Percentiles rank a stretch among this genome's conserved stretches.
phyloP scores from a whole-genome alignment of 202 grass and related monocot species.

The Carex sylvatica region DNA sequence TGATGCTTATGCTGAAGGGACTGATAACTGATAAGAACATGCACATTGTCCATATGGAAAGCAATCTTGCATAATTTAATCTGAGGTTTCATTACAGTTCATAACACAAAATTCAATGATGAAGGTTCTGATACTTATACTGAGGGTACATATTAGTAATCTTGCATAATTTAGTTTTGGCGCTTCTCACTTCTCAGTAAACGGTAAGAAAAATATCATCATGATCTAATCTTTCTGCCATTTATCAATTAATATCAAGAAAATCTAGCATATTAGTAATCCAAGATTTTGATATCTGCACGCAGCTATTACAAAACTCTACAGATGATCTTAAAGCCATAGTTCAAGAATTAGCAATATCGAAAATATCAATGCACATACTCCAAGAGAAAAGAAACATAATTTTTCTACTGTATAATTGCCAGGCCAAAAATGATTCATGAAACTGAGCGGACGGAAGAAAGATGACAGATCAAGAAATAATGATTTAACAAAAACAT shows the following conservation, averaged over 20 bases:
- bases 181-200: neutral
- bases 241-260: neutral
- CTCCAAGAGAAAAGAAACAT: neutral
- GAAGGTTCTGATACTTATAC: neutral
- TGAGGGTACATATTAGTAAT: neutral
- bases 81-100: neutral
- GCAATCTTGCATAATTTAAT: neutral
- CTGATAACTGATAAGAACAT: slow-evolving; percentile 7
- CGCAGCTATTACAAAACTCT: neutral
- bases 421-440: neutral
- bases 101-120: neutral
- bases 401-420: neutral
- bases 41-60: neutral
- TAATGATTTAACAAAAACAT: neutral
- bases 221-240: neutral
- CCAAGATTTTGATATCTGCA: neutral
- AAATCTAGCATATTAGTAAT: neutral
- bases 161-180: neutral
- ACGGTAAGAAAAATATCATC: neutral
- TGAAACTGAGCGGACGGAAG: neutral
- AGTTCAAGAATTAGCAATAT: neutral
- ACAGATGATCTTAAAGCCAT: neutral
- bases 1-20: neutral
- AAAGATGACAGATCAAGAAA: neutral
- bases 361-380: neutral